phyloP scores from a whole-genome alignment of 352 stramenopile species.

The Saprolegnia parasitica region DNA sequence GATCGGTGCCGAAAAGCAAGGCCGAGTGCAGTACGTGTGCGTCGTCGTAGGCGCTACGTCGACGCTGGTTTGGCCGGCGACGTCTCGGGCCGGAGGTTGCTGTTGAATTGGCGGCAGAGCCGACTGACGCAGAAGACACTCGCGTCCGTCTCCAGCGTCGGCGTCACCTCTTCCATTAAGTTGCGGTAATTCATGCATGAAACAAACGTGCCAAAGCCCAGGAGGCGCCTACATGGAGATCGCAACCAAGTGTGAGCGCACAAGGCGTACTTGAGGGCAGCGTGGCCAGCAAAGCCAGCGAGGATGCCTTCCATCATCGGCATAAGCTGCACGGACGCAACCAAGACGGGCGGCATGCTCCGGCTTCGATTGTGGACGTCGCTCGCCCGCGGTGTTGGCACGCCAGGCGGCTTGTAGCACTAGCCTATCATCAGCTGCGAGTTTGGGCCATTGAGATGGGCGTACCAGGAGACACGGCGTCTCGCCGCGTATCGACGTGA shows the following conservation, averaged over 20 bases:
- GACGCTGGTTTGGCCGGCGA: background rate
- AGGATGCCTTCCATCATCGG: conserved; percentile 48
- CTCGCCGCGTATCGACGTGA: conserved; percentile 36
- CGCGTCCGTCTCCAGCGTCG: background rate
- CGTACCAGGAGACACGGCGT: conserved; percentile 38
- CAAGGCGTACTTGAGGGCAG: conserved; percentile 36
- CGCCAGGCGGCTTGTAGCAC: conserved; percentile 4
- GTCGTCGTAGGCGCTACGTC: background rate
- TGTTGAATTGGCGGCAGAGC: conserved; percentile 14
- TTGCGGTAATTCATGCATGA: conserved; percentile 48
- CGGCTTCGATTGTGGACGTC: background rate
- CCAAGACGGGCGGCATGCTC: conserved; percentile 4
- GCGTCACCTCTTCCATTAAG: conserved; percentile 39
- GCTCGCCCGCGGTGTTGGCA: background rate
- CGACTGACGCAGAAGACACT: conserved; percentile 13
- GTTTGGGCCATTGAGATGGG: background rate
- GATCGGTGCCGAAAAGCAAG: background rate
- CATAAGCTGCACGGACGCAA: conserved; percentile 25
- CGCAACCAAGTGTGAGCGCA: background rate
- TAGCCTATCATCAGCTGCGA: background rate
- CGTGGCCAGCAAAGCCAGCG: conserved; percentile 41
- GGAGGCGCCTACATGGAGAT: conserved; percentile 25
- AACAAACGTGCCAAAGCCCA: conserved; percentile 36
- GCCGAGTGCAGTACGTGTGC: conserved; percentile 11
- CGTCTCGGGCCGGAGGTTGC: background rate